These are phyloP conservation scores for Echinosophora koreensis DNA, from an alignment of 306 rosid species.

Conservation along the genomic window DNA sequence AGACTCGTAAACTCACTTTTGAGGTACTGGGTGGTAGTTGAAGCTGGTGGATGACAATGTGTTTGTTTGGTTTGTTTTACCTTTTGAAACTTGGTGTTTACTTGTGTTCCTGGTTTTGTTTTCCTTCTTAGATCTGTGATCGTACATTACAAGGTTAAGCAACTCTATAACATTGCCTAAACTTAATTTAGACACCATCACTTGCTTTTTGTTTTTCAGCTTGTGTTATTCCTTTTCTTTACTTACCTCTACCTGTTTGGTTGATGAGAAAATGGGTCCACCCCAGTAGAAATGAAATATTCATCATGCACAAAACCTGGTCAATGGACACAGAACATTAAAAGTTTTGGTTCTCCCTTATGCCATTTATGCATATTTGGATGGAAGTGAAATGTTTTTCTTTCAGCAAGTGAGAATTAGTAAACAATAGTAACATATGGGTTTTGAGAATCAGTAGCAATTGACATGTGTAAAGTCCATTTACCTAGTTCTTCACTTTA, in stretches of 20 bases:
- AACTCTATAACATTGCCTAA: neutral
- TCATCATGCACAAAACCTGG: slow-evolving; percentile 17
- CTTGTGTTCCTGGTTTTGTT: slow-evolving; percentile 51
- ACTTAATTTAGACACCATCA: neutral
- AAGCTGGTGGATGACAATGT: slow-evolving; percentile 50
- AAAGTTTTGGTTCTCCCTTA: too few relatives aligned
- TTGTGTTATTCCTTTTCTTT: slow-evolving; percentile 23
- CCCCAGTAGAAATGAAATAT: neutral
- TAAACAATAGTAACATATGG: neutral
- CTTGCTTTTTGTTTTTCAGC: slow-evolving; percentile 37
- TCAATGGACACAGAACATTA: too few relatives aligned
- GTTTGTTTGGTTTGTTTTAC: slow-evolving; percentile 22
- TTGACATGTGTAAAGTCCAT: too few relatives aligned
- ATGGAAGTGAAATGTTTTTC: too few relatives aligned
- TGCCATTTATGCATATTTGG: too few relatives aligned
- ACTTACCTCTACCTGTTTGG: slow-evolving; percentile 39
- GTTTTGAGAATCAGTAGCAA: too few relatives aligned
- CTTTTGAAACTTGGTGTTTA: slow-evolving; percentile 45
- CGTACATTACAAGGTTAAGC: slow-evolving; percentile 35
- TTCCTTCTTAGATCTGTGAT: slow-evolving; percentile 48
- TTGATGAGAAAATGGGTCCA: slow-evolving; percentile 45
- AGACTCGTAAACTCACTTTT: too few relatives aligned
- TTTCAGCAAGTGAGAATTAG: too few relatives aligned
- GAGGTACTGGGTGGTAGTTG: slow-evolving; percentile 50
- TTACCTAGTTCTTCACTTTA: too few relatives aligned